Conservation (phyloP, 305 asterid genomes). For the Solanum hybrid region DNA sequence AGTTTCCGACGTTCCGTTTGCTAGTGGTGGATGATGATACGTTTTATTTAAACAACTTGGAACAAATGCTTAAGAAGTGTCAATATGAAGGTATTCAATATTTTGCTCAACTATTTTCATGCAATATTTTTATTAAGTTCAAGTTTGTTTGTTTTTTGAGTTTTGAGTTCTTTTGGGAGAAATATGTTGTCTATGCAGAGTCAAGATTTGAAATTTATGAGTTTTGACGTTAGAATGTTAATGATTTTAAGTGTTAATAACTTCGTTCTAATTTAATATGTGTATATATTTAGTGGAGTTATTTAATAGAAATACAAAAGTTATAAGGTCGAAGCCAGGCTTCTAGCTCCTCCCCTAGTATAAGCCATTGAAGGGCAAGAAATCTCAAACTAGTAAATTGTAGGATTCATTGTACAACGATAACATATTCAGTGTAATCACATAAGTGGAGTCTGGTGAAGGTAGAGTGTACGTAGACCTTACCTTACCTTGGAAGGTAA, state of each 20-base stretch:
- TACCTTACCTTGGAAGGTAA: background rate
- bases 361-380: background rate
- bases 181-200: background rate
- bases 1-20: slow-evolving; percentile 72
- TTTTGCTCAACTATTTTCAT: background rate
- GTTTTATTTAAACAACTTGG: slow-evolving; percentile 72
- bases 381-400: background rate
- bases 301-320: background rate
- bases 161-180: background rate
- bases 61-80: slow-evolving; percentile 64
- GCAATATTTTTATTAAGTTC: background rate
- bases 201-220: background rate
- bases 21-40: slow-evolving; percentile 88
- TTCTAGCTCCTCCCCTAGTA: background rate
- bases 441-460: background rate
- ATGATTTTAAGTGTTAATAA: background rate
- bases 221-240: background rate
- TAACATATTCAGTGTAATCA: background rate
- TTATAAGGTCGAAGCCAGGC: background rate
- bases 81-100: slow-evolving; percentile 52
- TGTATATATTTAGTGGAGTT: background rate
- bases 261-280: background rate
- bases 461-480: background rate
- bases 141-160: background rate
- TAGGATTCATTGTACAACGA: no score